Evolutionary conservation across 192 early-diverging fungal genomes (phyloP).

Genomic region (Funneliformis mosseae): DNA sequence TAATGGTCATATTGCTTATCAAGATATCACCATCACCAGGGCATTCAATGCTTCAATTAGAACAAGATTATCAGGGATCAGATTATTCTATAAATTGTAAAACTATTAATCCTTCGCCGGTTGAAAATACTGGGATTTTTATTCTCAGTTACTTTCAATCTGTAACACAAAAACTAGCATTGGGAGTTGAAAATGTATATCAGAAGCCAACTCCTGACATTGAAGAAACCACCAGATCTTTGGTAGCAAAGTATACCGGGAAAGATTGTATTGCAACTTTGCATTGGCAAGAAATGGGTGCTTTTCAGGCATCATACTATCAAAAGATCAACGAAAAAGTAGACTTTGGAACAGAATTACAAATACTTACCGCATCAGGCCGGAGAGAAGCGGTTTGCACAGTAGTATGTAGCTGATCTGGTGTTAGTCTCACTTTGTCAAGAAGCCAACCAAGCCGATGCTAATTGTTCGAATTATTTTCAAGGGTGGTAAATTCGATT

Average conservation of each 20-base stretch:
- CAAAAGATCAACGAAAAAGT: conserved; percentile 90
- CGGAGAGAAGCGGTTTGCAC: conserved; percentile 89
- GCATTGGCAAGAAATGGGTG: conserved; percentile 66
- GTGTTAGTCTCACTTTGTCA: conserved; percentile 31
- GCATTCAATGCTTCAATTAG: conserved; percentile 89
- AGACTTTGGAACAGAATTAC: conserved; percentile 90
- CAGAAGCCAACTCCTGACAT: conserved; percentile 83
- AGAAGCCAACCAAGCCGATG: conserved; percentile 27
- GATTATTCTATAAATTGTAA: conserved; percentile 92
- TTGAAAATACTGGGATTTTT: conserved; percentile 90
- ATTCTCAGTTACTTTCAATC: conserved; percentile 90
- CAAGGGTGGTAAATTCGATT: conserved; percentile 93
- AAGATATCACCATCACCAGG: conserved; percentile 69
- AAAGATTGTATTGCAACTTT: conserved; percentile 69
- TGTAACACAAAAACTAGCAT: conserved; percentile 73
- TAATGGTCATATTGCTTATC: not conserved
- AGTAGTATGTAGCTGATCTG: conserved; percentile 48
- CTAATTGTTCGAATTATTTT: conserved; percentile 34
- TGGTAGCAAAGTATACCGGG: conserved; percentile 72
- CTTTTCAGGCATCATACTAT: conserved; percentile 85
- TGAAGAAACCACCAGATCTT: conserved; percentile 74
- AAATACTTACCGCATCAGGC: conserved; percentile 69
- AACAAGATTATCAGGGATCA: conserved; percentile 88
- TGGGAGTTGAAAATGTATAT: conserved; percentile 85
- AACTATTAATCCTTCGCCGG: conserved; percentile 91